Conservation (phyloP, 371 early-diverging fungal genomes). For the Capillidium heterosporum region DNA sequence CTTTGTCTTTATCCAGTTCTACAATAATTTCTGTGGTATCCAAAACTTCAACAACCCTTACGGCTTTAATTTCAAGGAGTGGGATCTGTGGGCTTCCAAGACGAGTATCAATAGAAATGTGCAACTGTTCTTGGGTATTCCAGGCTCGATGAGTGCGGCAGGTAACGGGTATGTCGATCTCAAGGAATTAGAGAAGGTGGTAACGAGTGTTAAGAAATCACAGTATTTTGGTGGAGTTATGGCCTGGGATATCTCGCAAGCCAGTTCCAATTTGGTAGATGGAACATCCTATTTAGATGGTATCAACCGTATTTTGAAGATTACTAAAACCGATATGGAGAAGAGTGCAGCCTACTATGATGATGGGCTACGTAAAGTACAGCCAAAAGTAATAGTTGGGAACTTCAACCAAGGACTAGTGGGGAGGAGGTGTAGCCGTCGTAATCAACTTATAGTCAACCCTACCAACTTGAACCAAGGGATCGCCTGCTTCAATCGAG, state of each 20-base stretch:
- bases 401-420: too few species aligned
- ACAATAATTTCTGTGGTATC: conserved; percentile 38
- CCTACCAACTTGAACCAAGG: too few species aligned
- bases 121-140: conserved; percentile 35
- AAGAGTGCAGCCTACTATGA: too few species aligned
- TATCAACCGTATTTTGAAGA: too few species aligned
- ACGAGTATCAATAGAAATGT: conserved; percentile 32
- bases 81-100: conserved; percentile 31
- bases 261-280: neutral
- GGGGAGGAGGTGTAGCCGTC: too few species aligned
- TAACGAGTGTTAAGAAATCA: conserved; percentile 15
- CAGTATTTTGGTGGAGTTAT: conserved; percentile 39
- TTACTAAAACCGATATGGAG: too few species aligned
- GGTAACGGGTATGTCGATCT: conserved; percentile 31
- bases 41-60: conserved; percentile 17
- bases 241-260: conserved; percentile 35
- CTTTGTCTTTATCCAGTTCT: conserved; percentile 51
- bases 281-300: too few species aligned
- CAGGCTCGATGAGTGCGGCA: conserved; percentile 32
- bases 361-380: too few species aligned
- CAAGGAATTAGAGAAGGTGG: conserved; percentile 16
- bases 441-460: too few species aligned
- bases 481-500: too few species aligned
- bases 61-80: conserved; percentile 32
- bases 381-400: too few species aligned